Evolutionary conservation across 495 filamentous ascomycete genomes (phyloP), one percentile per base, ranked within the genome.

Genomic region (Podospora comata): DNA sequence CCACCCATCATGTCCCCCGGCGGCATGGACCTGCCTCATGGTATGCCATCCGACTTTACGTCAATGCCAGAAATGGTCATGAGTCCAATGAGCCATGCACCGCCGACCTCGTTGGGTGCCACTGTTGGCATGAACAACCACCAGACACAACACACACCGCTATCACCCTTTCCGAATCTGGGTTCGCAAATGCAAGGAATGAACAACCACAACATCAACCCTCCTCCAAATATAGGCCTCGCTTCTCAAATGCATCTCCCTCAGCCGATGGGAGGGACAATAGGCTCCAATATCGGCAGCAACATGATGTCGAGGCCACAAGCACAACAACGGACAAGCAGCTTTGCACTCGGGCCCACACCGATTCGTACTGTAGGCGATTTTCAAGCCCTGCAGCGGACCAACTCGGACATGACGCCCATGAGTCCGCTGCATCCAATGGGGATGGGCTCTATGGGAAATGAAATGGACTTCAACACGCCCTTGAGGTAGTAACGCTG

Each of bases 1-100:
- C 78, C 82, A 4, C 60, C 75, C 0, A 78, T 84, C 26, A 80
- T 84, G 77, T 84, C 82, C 4, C 81, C 81, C 15, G 39, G 39
- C 0, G 73, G 76, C 15, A 70, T 78, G 28, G 81, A 83, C 2
- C 76, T 79, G 61, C 67, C 72, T 7, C 79, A 78, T 7, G 65
- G 60, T 13, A 39, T 80, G 57, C 70, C 56, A 18, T 67, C 67
- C 53, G 77, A 80, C n/a, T 84, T 78, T 68, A 79, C 72, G 32
- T 71, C 79, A 5, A 79, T 83, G 68, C 75, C 79, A 4, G 82
- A 84, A 0, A 82, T 84, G 72, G 78, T 79, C 28, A 79, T 84
- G 75, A 84, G 78, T 60, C 81, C 82, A 1, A 78, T 83, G 56
- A 77, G 79, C 39, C 79, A 79, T 62, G 67, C 73, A 18, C 72